These are phyloP conservation scores for Dendrobium huoshanense DNA, from an alignment of 106 monocot genomes.

Conservation along the genomic window DNA sequence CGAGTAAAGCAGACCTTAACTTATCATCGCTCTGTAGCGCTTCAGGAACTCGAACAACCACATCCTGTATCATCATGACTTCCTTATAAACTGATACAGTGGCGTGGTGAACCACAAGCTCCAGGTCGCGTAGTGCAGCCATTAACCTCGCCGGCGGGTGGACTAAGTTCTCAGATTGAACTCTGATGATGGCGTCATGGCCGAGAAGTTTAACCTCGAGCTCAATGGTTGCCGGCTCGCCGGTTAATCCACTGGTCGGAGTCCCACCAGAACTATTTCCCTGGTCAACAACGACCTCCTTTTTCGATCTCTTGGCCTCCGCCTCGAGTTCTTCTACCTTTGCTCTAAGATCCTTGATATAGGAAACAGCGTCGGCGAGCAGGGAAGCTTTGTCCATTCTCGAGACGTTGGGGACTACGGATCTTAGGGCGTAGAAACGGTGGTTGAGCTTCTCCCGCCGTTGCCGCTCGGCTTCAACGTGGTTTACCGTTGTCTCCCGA, in stretches of 20 bases:
- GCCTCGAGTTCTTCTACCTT: constrained; percentile 46
- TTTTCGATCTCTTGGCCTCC: constrained; percentile 10
- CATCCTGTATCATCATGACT: constrained; percentile 13
- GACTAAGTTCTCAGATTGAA: constrained; percentile 18
- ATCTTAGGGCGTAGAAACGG: constrained; percentile 67
- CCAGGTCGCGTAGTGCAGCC: constrained; percentile 26
- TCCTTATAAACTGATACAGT: constrained; percentile 22
- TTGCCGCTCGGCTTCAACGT: constrained; percentile 83
- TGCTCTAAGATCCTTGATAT: constrained; percentile 57
- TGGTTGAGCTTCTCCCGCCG: constrained; percentile 80
- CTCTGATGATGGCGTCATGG: constrained; percentile 22
- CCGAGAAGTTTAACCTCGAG: constrained; percentile 34
- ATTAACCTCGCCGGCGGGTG: constrained; percentile 42
- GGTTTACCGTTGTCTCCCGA: constrained; percentile 37
- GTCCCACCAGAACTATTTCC: not conserved
- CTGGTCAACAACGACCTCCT: not conserved
- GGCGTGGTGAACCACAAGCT: constrained; percentile 34
- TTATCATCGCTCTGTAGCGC: constrained; percentile 3
- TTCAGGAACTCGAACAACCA: constrained; percentile 7
- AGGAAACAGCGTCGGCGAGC: constrained; percentile 57
- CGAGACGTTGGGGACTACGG: constrained; percentile 78
- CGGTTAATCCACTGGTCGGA: not conserved
- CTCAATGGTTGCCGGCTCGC: constrained; percentile 9
- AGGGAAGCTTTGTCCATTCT: constrained; percentile 90
- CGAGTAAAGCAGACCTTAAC: constrained; percentile 10